phyloP scores from a whole-genome alignment of 495 filamentous ascomycete species.

The Talaromyces trachyspermus region DNA sequence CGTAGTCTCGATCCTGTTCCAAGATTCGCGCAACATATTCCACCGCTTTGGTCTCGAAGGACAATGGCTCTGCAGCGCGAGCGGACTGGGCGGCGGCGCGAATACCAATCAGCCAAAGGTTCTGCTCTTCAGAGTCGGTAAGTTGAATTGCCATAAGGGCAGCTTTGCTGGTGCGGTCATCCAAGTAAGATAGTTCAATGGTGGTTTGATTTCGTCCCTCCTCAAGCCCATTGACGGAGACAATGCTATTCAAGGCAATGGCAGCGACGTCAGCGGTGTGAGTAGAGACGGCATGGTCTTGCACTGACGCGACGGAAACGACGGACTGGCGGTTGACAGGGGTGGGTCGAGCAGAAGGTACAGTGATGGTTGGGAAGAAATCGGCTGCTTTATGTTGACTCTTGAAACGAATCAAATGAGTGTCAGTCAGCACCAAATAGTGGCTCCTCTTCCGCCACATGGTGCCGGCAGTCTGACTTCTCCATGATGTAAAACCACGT shows the following conservation, averaged over 20 bases:
- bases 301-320: constrained; percentile 52
- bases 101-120: constrained; percentile 68
- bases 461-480: constrained; percentile 74
- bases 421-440: constrained; percentile 84
- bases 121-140: constrained; percentile 61
- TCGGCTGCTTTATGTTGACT: constrained; percentile 64
- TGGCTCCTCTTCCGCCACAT: constrained; percentile 82
- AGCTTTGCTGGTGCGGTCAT: constrained; percentile 59
- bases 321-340: constrained; percentile 45
- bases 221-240: constrained; percentile 73
- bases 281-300: constrained; percentile 49
- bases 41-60: constrained; percentile 52
- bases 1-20: constrained; percentile 62
- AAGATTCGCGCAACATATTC: constrained; percentile 59
- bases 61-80: constrained; percentile 43
- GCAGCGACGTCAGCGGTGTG: constrained; percentile 43
- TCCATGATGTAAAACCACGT: constrained; percentile 57
- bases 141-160: constrained; percentile 63
- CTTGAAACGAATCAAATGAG: constrained; percentile 76
- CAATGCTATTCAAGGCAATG: constrained; percentile 64
- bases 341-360: constrained; percentile 31
- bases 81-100: constrained; percentile 50
- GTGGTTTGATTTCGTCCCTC: constrained; percentile 71
- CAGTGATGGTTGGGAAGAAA: constrained; percentile 47
- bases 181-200: constrained; percentile 69